phyloP scores from a whole-genome alignment of 225 moss, liverwort and hornwort species.

The Physcomitrellopsis africana region DNA sequence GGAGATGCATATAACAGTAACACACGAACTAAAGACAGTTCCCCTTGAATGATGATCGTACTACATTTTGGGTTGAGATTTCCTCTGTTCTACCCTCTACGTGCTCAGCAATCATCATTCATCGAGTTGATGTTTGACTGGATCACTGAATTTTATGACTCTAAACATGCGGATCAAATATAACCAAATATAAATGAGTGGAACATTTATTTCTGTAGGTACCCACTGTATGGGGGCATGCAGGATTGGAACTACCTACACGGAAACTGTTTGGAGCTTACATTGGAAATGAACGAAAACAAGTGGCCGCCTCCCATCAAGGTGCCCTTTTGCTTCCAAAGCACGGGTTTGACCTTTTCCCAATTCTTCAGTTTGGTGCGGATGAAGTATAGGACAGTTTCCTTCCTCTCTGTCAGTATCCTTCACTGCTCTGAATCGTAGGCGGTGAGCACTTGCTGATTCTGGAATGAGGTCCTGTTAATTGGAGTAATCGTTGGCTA shows the following conservation, averaged over 20 bases:
- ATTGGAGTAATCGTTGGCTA: conserved; percentile 2
- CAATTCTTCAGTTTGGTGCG: not conserved
- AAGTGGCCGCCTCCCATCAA: conserved; percentile 72
- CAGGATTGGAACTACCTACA: conserved; percentile 99
- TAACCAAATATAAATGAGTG: conserved; percentile 6
- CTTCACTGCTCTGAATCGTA: not conserved
- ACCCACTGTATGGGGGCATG: conserved; percentile 98
- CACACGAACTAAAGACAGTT: conserved; percentile 1
- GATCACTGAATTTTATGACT: not conserved
- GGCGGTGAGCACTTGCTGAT: not conserved
- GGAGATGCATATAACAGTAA: conserved; percentile 2
- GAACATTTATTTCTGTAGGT: conserved; percentile 55
- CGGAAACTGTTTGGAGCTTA: conserved; percentile 87
- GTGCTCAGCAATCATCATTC: not conserved
- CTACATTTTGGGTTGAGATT: conserved; percentile 11
- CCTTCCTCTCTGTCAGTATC: not conserved
- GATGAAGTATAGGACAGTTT: conserved; percentile 3
- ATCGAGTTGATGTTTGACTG: not conserved
- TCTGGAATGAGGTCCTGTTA: conserved; percentile 13
- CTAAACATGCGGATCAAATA: not conserved
- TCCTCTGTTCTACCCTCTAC: conserved; percentile 5
- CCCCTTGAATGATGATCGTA: not conserved
- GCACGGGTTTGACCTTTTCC: too few species aligned
- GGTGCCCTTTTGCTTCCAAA: too few species aligned
- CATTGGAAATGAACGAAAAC: conserved; percentile 73